Percentiles rank a stretch among this genome's conserved stretches.
phyloP scores from a whole-genome alignment of 192 early-diverging fungal species.

The Martensiomyces pterosporus region DNA sequence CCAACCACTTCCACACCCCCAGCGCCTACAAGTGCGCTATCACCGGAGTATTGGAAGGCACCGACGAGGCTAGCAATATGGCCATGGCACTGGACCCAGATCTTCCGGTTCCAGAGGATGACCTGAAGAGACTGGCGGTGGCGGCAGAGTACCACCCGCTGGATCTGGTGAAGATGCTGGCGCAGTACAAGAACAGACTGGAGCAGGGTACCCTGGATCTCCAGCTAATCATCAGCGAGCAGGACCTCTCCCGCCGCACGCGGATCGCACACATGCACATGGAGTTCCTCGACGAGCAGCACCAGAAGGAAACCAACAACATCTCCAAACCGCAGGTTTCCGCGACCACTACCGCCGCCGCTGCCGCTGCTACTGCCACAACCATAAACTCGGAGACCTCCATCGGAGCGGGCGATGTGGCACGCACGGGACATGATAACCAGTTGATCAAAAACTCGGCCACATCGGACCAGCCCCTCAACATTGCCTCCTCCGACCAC shows the following conservation, averaged over 20 bases:
- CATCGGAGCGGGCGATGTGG: no score
- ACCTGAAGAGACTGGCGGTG: constrained; percentile 3
- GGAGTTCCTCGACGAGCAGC: constrained; percentile 4
- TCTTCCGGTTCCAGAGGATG: constrained; percentile 4
- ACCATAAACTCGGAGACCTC: no score
- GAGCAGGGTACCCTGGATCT: neutral
- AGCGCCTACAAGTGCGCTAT: no score
- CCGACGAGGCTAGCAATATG: constrained; percentile 12
- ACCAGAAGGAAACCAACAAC: neutral
- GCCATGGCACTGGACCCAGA: constrained; percentile 4
- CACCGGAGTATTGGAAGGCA: no score
- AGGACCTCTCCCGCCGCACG: constrained; percentile 1
- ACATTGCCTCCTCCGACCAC: no score
- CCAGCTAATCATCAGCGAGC: constrained; percentile 5
- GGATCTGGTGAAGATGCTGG: constrained; percentile 10
- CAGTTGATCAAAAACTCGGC: no score
- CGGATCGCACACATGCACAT: constrained; percentile 25
- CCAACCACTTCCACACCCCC: no score
- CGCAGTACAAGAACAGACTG: constrained; percentile 5
- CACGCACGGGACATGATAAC: no score
- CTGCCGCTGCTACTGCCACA: no score
- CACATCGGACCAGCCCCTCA: no score
- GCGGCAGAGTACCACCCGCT: constrained; percentile 16
- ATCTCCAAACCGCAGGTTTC: no score
- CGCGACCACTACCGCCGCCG: no score